Base-by-base conservation (phyloP, 805 yeast genomes). In the Lachancea nothofagi region DNA sequence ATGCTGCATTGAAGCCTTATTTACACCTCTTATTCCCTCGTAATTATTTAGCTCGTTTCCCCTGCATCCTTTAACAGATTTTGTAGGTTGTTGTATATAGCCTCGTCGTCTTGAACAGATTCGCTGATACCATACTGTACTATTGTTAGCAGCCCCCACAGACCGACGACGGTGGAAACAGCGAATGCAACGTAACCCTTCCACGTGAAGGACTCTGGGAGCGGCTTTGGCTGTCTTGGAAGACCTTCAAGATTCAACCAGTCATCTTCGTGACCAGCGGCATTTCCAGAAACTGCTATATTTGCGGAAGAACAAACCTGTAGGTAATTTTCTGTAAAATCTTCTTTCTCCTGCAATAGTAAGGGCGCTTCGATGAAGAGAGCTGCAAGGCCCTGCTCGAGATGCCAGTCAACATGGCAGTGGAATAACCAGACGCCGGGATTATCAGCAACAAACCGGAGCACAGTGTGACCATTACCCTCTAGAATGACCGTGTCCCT, bases 341-440 rank as follows among this genome's bases (percentile, higher is more conserved):
- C 39, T 38, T 69, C 70, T 19, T 55, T 39, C 43, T 69, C 59
- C 49, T 73, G 72, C 24, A 82, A 56, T 25, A 67, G 65, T 38
- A 66, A 52, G 15, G 93, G 90, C 22, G 83, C 84, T 60, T 83
- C 94, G 29, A 83, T 67, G 26, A 83, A 72, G 1, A 77, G 75
- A 37, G 82, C 67, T 6, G 89, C 89, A 40, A 83, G 69, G 21
- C 94, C 94, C 65, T 83, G 93, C 50, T 78, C 81, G 59, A 83
- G 72, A 63, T 83, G 94, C 82, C 88, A 83, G 54, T 83, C 90
- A 40, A 83, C 75, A 56, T 85, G 95, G 63, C 97, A 88, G 59
- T 88, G 97, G 78, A 88, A 83, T 45, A 83, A 76, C 96, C 96
- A 89, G 19, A 87, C 80, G 42, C 97, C 97, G 2, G 96, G 96